These are phyloP conservation scores for Haplographium delicatum DNA, from an alignment of 495 filamentous ascomycete genomes.

Conservation along the genomic window DNA sequence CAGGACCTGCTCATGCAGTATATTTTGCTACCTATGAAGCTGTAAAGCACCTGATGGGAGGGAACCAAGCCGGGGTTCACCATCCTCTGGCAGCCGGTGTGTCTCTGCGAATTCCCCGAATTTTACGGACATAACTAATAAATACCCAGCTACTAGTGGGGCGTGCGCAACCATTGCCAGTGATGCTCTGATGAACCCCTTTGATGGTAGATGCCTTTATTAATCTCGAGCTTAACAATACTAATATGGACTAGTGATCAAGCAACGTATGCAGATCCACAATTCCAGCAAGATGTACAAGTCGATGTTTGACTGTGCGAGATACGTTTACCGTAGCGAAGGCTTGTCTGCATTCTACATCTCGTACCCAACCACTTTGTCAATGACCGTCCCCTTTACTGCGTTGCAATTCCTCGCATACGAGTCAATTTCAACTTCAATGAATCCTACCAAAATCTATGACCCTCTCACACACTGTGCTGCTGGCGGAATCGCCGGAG, in stretches of 20 bases:
- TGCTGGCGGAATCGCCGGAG: constrained; percentile 87
- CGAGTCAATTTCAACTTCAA: constrained; percentile 88
- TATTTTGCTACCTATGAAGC: constrained; percentile 98
- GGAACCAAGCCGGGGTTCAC: constrained; percentile 81
- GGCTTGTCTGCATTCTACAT: constrained; percentile 93
- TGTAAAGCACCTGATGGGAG: constrained; percentile 92
- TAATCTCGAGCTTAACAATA: not conserved
- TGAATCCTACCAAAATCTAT: constrained; percentile 81
- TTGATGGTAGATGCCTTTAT: constrained; percentile 69
- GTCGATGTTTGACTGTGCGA: constrained; percentile 78
- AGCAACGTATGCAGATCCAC: constrained; percentile 98
- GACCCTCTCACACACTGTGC: constrained; percentile 89
- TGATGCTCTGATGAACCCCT: constrained; percentile 98
- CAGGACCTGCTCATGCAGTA: constrained; percentile 93
- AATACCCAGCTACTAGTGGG: constrained; percentile 69
- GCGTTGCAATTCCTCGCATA: constrained; percentile 95
- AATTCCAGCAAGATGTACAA: constrained; percentile 80
- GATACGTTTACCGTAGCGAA: constrained; percentile 78
- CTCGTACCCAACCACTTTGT: constrained; percentile 95
- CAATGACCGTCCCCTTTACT: constrained; percentile 98
- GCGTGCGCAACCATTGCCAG: constrained; percentile 93
- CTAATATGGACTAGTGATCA: constrained; percentile 68
- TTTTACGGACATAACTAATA: constrained; percentile 14
- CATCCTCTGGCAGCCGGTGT: constrained; percentile 88
- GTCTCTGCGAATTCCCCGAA: constrained; percentile 5